Evolutionary conservation across 2,329 filamentous ascomycete species (phyloP).

Genomic region (Venturia pyrina): DNA sequence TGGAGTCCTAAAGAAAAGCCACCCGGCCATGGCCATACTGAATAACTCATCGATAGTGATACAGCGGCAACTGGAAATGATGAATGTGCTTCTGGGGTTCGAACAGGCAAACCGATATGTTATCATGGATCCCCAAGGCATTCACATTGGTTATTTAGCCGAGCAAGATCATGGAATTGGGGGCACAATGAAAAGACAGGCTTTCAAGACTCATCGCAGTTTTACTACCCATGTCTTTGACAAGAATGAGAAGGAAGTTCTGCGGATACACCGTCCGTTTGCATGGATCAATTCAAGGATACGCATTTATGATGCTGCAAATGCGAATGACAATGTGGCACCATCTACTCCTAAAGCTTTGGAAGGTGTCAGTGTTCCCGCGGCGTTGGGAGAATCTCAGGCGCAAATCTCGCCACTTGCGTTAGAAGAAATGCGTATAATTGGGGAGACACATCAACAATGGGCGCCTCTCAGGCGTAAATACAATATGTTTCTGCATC

Average conservation of each 20-base stretch:
- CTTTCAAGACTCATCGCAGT: constrained; percentile 51
- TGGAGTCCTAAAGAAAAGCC: constrained; percentile 46
- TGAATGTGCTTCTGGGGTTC: constrained; percentile 56
- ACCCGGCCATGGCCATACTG: constrained; percentile 48
- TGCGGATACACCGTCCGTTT: constrained; percentile 52
- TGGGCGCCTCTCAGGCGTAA: constrained; percentile 54
- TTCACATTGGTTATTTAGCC: constrained; percentile 54
- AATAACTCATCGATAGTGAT: constrained; percentile 53
- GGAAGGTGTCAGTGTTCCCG: constrained; percentile 34
- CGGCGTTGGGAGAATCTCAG: constrained; percentile 15
- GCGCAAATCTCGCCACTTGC: constrained; percentile 44
- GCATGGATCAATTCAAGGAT: constrained; percentile 53
- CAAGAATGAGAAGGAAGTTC: constrained; percentile 47
- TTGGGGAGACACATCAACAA: constrained; percentile 53
- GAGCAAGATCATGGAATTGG: constrained; percentile 52
- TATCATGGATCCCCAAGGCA: constrained; percentile 53
- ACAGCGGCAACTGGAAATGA: constrained; percentile 54
- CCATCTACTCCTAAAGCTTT: constrained; percentile 33
- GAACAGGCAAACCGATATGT: constrained; percentile 58
- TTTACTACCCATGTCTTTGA: constrained; percentile 60
- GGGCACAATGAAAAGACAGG: constrained; percentile 46
- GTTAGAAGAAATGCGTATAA: constrained; percentile 50
- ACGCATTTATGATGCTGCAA: constrained; percentile 44
- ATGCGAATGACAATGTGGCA: constrained; percentile 1
- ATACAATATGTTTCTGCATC: constrained; percentile 54